phyloP scores from a whole-genome alignment of 495 filamentous ascomycete species.

The Podospora conica region DNA sequence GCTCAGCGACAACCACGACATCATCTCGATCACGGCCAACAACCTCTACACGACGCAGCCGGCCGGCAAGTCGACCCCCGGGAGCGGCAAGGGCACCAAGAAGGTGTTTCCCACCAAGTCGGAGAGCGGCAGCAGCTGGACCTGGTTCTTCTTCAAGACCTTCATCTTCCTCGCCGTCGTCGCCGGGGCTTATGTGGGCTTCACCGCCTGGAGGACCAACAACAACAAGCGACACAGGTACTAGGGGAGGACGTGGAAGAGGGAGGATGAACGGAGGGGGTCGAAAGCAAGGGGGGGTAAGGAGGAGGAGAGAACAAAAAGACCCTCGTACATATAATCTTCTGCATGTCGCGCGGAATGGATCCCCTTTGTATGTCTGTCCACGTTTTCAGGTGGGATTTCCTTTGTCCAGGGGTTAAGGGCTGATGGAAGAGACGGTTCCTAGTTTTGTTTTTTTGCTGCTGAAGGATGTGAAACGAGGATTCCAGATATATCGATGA shows the following conservation, averaged over 20 bases:
- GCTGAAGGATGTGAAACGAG: slow-evolving; percentile 1
- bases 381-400: background rate
- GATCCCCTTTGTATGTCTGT: slow-evolving; percentile 6
- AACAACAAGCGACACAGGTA: slow-evolving; percentile 75
- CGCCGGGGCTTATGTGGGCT: slow-evolving; percentile 76
- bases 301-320: slow-evolving; percentile 3
- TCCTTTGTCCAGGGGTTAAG: background rate
- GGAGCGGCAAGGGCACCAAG: slow-evolving; percentile 36
- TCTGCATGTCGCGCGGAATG: slow-evolving; percentile 16
- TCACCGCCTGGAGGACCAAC: slow-evolving; percentile 65
- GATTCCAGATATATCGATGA: background rate
- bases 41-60: slow-evolving; percentile 72
- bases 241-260: slow-evolving; percentile 39
- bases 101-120: slow-evolving; percentile 14
- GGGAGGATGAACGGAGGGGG: background rate
- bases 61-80: slow-evolving; percentile 36
- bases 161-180: slow-evolving; percentile 65
- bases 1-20: slow-evolving; percentile 95
- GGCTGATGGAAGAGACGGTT: background rate
- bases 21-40: slow-evolving; percentile 78
- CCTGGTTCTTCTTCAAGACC: slow-evolving; percentile 86
- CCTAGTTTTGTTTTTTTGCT: background rate
- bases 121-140: slow-evolving; percentile 69
- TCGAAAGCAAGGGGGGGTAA: background rate
- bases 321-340: slow-evolving; percentile 15